These are phyloP conservation scores for Malus hybrid DNA, from an alignment of 331 rosid genomes.

Conservation along the genomic window DNA sequence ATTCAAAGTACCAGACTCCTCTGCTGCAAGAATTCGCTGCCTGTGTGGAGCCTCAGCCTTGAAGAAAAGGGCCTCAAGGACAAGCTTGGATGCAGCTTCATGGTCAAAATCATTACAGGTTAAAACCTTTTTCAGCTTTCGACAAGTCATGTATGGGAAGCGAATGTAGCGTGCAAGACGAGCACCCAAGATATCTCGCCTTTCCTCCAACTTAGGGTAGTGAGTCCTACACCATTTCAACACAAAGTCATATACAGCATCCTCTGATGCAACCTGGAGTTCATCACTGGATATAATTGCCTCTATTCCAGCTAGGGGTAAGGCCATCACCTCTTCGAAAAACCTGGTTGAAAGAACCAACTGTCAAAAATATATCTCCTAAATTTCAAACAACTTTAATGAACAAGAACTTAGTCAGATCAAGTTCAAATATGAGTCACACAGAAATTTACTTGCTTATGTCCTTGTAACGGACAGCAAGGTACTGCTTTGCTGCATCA, in stretches of 20 bases:
- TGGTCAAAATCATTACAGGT: conserved; percentile 79
- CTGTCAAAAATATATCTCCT: conserved; percentile 8
- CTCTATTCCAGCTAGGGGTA: conserved; percentile 86
- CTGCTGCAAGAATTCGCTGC: conserved; percentile 70
- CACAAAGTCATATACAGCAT: conserved; percentile 84
- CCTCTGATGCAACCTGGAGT: conserved; percentile 96
- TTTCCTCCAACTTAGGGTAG: conserved; percentile 63
- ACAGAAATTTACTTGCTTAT: conserved; percentile 58
- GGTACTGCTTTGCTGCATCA: conserved; percentile 93
- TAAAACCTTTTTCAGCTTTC: conserved; percentile 84
- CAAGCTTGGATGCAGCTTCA: conserved; percentile 77
- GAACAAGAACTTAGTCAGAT: background rate
- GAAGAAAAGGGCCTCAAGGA: conserved; percentile 78
- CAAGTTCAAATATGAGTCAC: background rate
- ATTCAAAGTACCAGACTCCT: conserved; percentile 45
- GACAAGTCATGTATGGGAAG: conserved; percentile 80
- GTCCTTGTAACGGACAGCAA: conserved; percentile 79
- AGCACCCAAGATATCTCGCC: conserved; percentile 60
- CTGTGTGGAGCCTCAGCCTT: conserved; percentile 93
- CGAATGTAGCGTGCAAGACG: conserved; percentile 76
- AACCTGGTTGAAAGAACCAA: conserved; percentile 44
- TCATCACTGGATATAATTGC: conserved; percentile 82
- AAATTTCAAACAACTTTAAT: background rate
- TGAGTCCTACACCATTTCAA: conserved; percentile 77
- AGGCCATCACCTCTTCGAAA: conserved; percentile 77